These are phyloP conservation scores for Arthroderma sp. DNA, from an alignment of 2,329 filamentous ascomycete genomes.

Conservation along the genomic window DNA sequence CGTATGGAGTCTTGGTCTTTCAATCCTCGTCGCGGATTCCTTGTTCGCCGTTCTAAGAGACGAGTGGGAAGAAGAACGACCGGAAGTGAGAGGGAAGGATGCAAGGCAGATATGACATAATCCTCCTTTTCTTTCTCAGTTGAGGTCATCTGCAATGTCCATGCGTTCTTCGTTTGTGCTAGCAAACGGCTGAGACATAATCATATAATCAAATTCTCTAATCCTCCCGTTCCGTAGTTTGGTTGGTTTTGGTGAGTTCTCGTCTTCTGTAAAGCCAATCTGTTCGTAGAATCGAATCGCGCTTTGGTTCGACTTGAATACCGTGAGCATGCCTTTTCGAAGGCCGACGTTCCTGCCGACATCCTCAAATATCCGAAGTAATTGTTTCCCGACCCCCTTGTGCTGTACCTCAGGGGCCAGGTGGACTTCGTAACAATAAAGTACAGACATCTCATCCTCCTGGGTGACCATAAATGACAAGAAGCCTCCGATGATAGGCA, in stretches of 20 bases:
- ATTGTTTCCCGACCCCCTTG: constrained; percentile 39
- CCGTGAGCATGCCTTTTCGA: constrained; percentile 49
- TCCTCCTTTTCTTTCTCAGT: background rate
- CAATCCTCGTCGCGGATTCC: constrained; percentile 73
- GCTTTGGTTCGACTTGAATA: constrained; percentile 41
- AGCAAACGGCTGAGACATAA: constrained; percentile 38
- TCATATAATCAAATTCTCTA: constrained; percentile 41
- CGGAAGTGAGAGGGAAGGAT: constrained; percentile 80
- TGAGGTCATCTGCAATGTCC: background rate
- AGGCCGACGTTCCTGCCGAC: constrained; percentile 38
- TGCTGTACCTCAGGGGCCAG: constrained; percentile 35
- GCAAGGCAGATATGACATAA: constrained; percentile 60
- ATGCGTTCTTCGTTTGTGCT: background rate
- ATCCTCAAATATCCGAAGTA: constrained; percentile 40
- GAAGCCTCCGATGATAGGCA: constrained; percentile 30
- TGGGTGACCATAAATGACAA: constrained; percentile 47
- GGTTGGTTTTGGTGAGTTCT: constrained; percentile 40
- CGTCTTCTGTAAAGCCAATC: constrained; percentile 42
- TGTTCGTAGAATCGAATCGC: constrained; percentile 41
- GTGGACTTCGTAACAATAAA: constrained; percentile 56
- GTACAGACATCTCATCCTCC: constrained; percentile 43
- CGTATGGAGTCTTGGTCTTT: constrained; percentile 90
- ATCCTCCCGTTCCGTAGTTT: constrained; percentile 39
- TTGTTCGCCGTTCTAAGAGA: constrained; percentile 82
- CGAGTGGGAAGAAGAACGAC: constrained; percentile 85